A percentile compares a stretch with the other conserved stretches of the same genome.
phyloP scores from a whole-genome alignment of 2,329 filamentous ascomycete species.

The Helotiales sp. region DNA sequence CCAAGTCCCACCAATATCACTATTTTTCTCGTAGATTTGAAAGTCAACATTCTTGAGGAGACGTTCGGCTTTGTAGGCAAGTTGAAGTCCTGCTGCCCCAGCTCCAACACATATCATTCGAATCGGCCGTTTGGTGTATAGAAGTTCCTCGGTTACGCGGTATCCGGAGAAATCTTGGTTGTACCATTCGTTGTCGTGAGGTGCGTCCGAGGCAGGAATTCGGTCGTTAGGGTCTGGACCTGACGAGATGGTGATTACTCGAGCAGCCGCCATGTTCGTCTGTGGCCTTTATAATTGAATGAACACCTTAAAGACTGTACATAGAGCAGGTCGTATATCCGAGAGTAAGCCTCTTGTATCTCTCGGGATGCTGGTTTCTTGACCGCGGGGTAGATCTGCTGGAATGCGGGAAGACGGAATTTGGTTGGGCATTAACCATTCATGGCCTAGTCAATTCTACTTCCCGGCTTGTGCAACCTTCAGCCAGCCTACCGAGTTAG shows the following conservation, averaged over 20 bases:
- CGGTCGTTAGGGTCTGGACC: conserved; percentile 8
- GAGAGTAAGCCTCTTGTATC: too few species aligned
- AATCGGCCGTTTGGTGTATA: conserved; percentile 13
- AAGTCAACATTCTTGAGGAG: conserved; percentile 27
- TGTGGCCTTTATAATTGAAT: too few species aligned
- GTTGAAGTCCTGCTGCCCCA: conserved; percentile 46
- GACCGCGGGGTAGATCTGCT: background rate
- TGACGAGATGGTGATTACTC: conserved; percentile 12
- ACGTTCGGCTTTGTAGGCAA: conserved; percentile 48
- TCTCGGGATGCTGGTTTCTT: background rate
- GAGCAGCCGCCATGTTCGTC: conserved; percentile 9
- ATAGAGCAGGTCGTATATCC: too few species aligned
- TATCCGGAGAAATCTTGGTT: conserved; percentile 25
- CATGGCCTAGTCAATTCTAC: background rate
- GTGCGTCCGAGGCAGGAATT: conserved; percentile 8
- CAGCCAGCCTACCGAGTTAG: too few species aligned
- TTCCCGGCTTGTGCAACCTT: background rate
- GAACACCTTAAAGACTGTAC: background rate
- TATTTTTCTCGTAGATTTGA: conserved; percentile 40
- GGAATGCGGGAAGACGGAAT: background rate
- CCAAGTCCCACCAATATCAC: conserved; percentile 47
- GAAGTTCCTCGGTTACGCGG: conserved; percentile 19
- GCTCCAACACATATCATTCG: conserved; percentile 45
- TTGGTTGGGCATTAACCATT: background rate
- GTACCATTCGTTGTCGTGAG: conserved; percentile 24